Base-by-base conservation (phyloP, 306 rosid species). In the Cucurbita argyrosperma region DNA sequence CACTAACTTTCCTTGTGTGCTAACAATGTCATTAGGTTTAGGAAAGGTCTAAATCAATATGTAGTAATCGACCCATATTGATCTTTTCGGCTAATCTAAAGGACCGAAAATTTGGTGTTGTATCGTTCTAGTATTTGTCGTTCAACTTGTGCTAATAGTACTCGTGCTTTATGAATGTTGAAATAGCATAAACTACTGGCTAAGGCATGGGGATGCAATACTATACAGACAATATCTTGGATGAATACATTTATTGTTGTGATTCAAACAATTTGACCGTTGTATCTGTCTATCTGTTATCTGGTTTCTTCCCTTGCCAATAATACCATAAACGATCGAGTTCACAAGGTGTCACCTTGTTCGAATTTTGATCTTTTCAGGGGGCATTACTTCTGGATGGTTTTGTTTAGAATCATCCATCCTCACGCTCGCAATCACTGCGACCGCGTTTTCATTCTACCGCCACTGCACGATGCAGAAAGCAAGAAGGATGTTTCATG, bases 341-440 rank as follows among this genome's bases (percentile, higher is more conserved):
- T 46, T 47, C 14, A 47, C 43, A 26, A 8, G 43, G 23, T 56
- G 42, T 60, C 76, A 66, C 49, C 56, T 21, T 74, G 61, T 61
- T 30, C 43, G 76, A 73, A 77, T 79, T 77, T 77, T 86, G 49
- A 26, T 49, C 58, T 84, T 50, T 75, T 79, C 90, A 93, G 98
- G 94, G 98, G 97, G 96, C 16, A 50, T 94, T 80, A 77, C 97
- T 75, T 90, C 98, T 16, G 86, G 81, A 64, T 94, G 98, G 97
- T 94, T 94, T 80, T 89, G 90, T 74, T 85, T 89, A 0, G 98
- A 94, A 84, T 89, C 98, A n/a, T 79, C 90, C 5, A 76, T 58
- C 74, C 96, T 94, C 47, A 94, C 97, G 14, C 87, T 91, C n/a
- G 94, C 96, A 56, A 90, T 93, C 78, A 81, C 78, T 8, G 93